Evolutionary conservation across 495 filamentous ascomycete genomes (phyloP).

Genomic region (Penicillium subrubescens): DNA sequence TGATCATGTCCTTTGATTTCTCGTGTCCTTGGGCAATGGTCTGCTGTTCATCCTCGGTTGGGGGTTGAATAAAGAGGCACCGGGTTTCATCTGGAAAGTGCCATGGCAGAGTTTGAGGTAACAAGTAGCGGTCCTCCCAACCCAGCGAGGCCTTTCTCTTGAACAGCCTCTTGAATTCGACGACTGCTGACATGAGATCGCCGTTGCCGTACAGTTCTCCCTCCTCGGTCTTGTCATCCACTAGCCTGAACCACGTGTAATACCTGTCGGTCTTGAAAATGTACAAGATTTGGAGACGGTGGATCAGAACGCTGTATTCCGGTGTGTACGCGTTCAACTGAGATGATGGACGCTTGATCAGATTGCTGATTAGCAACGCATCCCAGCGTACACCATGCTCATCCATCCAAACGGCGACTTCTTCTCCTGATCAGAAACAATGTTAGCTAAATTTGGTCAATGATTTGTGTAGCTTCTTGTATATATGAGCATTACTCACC

Average conservation of each 20-base stretch:
- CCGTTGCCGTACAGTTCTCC: not conserved
- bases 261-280: not conserved
- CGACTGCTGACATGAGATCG: slow-evolving; percentile 3
- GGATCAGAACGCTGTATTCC: not conserved
- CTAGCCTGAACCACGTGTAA: not conserved
- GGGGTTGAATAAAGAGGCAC: slow-evolving; percentile 6
- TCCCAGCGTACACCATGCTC: not conserved
- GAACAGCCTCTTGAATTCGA: slow-evolving; percentile 9
- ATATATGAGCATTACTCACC: not conserved
- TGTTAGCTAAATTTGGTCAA: not conserved
- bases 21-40: not conserved
- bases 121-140: slow-evolving; percentile 12
- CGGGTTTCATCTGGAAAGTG: not conserved
- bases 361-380: not conserved
- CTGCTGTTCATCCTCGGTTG: not conserved
- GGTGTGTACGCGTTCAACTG: not conserved
- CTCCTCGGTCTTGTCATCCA: not conserved
- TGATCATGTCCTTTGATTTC: not conserved
- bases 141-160: not conserved
- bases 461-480: not conserved
- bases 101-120: not conserved
- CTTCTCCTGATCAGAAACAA: not conserved
- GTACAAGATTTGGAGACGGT: slow-evolving; percentile 15
- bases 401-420: not conserved
- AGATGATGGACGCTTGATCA: too few relatives aligned